Base-by-base conservation (phyloP, 306 rosid species). In the Dryas drummondii region DNA sequence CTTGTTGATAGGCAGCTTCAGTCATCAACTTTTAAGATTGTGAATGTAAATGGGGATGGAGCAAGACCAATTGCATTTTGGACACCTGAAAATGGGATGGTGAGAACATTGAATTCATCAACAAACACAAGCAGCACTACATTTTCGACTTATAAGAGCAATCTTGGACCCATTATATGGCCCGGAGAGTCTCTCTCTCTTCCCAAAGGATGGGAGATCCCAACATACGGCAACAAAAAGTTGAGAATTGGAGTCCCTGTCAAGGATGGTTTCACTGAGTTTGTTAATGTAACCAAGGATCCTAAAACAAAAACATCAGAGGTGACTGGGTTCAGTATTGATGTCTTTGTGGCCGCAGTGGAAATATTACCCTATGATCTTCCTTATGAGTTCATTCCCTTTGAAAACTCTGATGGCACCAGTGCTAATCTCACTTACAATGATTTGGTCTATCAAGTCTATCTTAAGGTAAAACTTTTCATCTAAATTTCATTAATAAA, bases 201-300 rank as follows among this genome's bases (percentile, higher is more conserved):
- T 15, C 87, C 89, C 0, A 81, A 74, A 13, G 91, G 87, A 5
- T 83, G 86, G 87, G 85, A 79, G 55, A 41, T 68, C 61, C 83
- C 81, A 5, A 32, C 56, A 9, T 59, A 72, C 0, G 72, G 45
- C 22, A 81, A 71, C 22, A 81, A 71, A 52, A 66, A 16, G 55
- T 45, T 85, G 61, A 74, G 56, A 32, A 58, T 88, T 13, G 89
- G 82, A 54, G 82, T 85, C 74, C 88, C 88, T 0, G 41, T 71
- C n/a, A 76, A 75, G 49, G 1, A n/a, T 1, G 85, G 60, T 0
- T 84, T 67, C 42, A 8, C 0, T 26, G 82, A 84, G 63, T 71
- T 79, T 54, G 73, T 84, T 3, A 54, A 9, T 0, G 78, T 72
- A 37, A 41, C 26, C 2, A 9, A n/a, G 49, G 65, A 84, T 58